phyloP scores from a whole-genome alignment of 2,329 filamentous ascomycete genomes.

The Tolypocladium amazonense region DNA sequence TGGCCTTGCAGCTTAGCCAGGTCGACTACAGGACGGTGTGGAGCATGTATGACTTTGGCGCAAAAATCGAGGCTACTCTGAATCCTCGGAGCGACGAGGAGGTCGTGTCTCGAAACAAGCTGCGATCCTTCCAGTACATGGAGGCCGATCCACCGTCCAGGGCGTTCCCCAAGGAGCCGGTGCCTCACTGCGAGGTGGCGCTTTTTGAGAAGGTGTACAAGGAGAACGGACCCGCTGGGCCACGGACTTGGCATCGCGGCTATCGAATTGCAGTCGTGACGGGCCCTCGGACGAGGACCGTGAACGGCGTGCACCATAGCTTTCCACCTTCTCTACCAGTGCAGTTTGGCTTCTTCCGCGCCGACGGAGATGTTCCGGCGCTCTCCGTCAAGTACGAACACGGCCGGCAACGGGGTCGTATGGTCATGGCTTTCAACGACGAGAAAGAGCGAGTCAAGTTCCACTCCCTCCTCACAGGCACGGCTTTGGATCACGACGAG shows the following conservation, averaged over 20 bases:
- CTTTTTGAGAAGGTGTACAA: conserved; percentile 64
- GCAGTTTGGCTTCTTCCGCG: conserved; percentile 66
- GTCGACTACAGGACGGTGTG: conserved; percentile 70
- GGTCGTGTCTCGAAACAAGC: conserved; percentile 55
- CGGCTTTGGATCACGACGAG: conserved; percentile 57
- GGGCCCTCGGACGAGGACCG: conserved; percentile 62
- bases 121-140: conserved; percentile 72
- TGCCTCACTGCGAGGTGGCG: conserved; percentile 59
- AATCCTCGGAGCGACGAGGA: conserved; percentile 59
- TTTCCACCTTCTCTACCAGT: conserved; percentile 57
- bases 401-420: conserved; percentile 53
- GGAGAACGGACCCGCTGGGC: conserved; percentile 62
- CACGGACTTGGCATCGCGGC: conserved; percentile 64
- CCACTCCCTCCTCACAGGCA: conserved; percentile 64
- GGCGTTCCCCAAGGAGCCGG: conserved; percentile 65
- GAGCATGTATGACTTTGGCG: conserved; percentile 78
- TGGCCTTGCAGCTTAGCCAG: conserved; percentile 61
- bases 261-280: conserved; percentile 73
- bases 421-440: conserved; percentile 69
- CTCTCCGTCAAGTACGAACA: conserved; percentile 63
- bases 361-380: conserved; percentile 58
- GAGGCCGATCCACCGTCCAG: conserved; percentile 60
- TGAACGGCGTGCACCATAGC: conserved; percentile 65
- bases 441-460: conserved; percentile 60
- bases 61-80: conserved; percentile 62